A percentile compares a stretch with the other conserved stretches of the same genome.
phyloP scores from a whole-genome alignment of 192 early-diverging fungal species.

The Podila verticillata region DNA sequence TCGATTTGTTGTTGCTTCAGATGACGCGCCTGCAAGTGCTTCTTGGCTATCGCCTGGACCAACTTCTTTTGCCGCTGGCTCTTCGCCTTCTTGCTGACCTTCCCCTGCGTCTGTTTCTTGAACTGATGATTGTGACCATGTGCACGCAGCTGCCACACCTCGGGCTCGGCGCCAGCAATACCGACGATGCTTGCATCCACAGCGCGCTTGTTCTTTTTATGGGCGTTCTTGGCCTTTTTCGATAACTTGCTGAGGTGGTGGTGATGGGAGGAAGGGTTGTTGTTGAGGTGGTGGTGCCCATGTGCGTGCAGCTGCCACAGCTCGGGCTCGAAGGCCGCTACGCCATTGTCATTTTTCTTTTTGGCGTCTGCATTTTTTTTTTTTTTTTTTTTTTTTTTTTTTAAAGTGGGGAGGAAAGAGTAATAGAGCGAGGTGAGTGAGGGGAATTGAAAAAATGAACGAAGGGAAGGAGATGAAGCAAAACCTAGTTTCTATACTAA shows the following conservation, averaged over 20 bases:
- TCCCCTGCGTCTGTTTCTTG: slow-evolving; percentile 8
- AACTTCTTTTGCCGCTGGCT: background rate
- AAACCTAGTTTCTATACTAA: too few relatives aligned
- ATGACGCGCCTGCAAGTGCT: background rate
- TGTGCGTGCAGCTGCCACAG: slow-evolving; percentile 33
- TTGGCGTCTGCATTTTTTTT: slow-evolving; percentile 9
- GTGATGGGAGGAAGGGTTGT: background rate
- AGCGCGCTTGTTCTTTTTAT: background rate
- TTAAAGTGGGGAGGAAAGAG: background rate
- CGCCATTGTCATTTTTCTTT: background rate
- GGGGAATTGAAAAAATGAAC: background rate
- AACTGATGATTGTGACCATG: slow-evolving; percentile 25
- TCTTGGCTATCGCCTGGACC: background rate
- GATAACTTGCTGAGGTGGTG: background rate
- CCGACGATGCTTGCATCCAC: background rate
- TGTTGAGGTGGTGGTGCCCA: slow-evolving; percentile 25
- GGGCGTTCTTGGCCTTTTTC: background rate
- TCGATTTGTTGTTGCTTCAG: background rate
- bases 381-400: background rate
- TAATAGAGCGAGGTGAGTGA: background rate
- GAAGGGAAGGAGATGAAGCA: too few relatives aligned
- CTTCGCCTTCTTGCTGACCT: background rate
- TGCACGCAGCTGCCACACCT: slow-evolving; percentile 38
- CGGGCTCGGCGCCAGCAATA: slow-evolving; percentile 15
- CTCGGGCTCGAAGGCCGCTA: background rate